Base-by-base conservation (phyloP, 2,329 filamentous ascomycete species). In the Lasiodiplodia gonubiensis region DNA sequence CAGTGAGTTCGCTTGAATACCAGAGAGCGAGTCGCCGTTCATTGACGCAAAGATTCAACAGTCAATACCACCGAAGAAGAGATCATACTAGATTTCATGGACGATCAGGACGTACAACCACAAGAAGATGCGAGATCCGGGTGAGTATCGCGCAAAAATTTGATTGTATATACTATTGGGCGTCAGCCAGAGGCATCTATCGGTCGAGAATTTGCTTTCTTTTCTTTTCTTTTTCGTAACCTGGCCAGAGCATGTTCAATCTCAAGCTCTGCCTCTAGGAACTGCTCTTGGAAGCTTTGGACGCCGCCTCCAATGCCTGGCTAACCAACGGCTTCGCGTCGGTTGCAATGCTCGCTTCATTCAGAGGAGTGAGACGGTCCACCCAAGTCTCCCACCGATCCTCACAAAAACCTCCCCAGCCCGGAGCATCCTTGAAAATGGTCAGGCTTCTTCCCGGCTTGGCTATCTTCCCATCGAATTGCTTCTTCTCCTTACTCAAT, bases 31-130 rank as follows among this genome's bases (percentile, higher is more conserved):
- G 10, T 52, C 21, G 66, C 33, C 46, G 7, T 7, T 46, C 25
- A 25, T 48, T 49, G 16, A 46, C 42, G 4, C 42, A 4, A 12
- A 16, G 33, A 16, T 16, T 30, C 30, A 23, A 14, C 68, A 71
- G 67, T 77, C 72, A 68, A 78, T 81, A 51, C 71, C 74, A 35
- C 76, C 78, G 18, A 69, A 77, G 39, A 79, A 77, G 70, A 71
- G 79, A 54, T 73, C 70, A 2, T 80, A 80, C 64, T 80, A 61
- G 39, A 33, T 10, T 33, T 3, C 1, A 30, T 16, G 1, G 27
- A 3, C 6, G n/a, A n/a, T 61, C 14, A 21, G 4, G 14, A 33
- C 5, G 23, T 8, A 49, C 33, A 33, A 18, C 37, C 25, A 16
- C 23, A 7, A 16, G 18, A 11, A 18, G 14, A 21, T 46, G 49